A percentile compares a stretch with the other conserved stretches of the same genome.
phyloP scores from a whole-genome alignment of 1,284 basidiomycete species.

The Acaromyces ingoldii region DNA sequence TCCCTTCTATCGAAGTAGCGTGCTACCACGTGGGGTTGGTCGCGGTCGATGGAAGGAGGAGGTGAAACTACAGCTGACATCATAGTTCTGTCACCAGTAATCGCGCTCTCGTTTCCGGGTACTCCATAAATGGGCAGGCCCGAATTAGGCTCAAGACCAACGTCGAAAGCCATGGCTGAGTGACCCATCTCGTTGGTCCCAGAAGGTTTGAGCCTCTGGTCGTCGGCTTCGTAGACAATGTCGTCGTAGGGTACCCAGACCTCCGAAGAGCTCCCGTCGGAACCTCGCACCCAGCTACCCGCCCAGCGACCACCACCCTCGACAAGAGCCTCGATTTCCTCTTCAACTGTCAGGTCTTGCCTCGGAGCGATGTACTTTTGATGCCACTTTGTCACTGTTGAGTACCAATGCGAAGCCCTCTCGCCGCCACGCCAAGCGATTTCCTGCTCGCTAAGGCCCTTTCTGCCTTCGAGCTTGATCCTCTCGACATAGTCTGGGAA shows the following conservation, averaged over 20 bases:
- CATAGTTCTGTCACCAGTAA: too few species aligned
- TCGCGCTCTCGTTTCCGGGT: background rate
- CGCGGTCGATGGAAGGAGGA: too few species aligned
- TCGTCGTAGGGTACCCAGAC: conserved; percentile 37
- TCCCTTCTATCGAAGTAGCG: too few species aligned
- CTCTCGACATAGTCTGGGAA: conserved; percentile 82
- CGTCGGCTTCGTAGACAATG: conserved; percentile 46
- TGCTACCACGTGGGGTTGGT: too few species aligned
- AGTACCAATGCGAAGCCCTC: conserved; percentile 64
- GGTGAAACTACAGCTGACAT: too few species aligned
- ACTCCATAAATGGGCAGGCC: conserved; percentile 8
- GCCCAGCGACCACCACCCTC: conserved; percentile 64
- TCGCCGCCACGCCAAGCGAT: conserved; percentile 45
- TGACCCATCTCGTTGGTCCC: background rate
- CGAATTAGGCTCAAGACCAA: background rate
- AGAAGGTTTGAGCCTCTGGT: conserved; percentile 33
- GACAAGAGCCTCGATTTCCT: conserved; percentile 84
- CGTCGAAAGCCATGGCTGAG: conserved; percentile 1
- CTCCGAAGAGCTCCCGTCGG: conserved; percentile 31
- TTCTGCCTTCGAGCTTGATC: conserved; percentile 56
- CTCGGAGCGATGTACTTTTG: conserved; percentile 70
- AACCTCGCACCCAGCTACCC: conserved; percentile 56
- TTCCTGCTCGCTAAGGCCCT: conserved; percentile 52
- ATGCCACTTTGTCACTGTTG: conserved; percentile 80
- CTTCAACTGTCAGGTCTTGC: conserved; percentile 62